Base-by-base conservation (phyloP, 139 green algal genomes). In the Asterochloris sp. region DNA sequence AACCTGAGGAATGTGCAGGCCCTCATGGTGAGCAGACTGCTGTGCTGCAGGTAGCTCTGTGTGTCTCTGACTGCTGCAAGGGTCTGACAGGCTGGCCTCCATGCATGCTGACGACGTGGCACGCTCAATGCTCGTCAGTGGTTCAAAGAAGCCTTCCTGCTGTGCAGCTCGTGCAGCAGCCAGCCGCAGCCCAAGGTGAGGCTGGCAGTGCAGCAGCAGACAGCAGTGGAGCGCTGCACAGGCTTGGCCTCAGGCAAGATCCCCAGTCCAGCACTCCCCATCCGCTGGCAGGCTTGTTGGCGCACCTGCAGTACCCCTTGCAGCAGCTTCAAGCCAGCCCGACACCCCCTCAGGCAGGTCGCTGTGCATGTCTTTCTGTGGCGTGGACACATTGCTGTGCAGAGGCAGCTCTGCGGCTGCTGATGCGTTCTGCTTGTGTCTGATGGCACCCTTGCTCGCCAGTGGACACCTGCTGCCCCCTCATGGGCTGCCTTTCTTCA, bases 221-320 rank as follows among this genome's bases (percentile, higher is more conserved):
- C 13, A 13, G 54, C 60, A n/a, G 60, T 74, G 71, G 26, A 26
- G 69, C 63, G 60, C 38, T 13, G 10, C 71, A 62, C 15, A 79
- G 54, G 11, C 10, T 68, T 66, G 69, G 64, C n/a, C 24, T 28
- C 21, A 9, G 10, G 17, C 66, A 14, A 54, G 38, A 17, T 12
- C 24, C 19, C 71, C 23, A 38, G 19, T 28, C 75, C 2, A 29
- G 12, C 28, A 54, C 24, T 12, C 63, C 47, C n/a, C 91, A 97
- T 79, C 90, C 95, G 1, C 85, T 97, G 69, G 54, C 62, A 26
- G 63, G 54, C 11, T 63, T 87, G 85, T 81, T 97, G 62, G 71
- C 86, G 13, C 69, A 38, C 24, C 85, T 97, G 60, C 26, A 67
- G 38, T 94, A 93, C 76, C 67, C 69, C 12, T 27, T 14, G 2